phyloP scores from a whole-genome alignment of 257 asterid genomes.

The Ophiorrhiza pumila region DNA sequence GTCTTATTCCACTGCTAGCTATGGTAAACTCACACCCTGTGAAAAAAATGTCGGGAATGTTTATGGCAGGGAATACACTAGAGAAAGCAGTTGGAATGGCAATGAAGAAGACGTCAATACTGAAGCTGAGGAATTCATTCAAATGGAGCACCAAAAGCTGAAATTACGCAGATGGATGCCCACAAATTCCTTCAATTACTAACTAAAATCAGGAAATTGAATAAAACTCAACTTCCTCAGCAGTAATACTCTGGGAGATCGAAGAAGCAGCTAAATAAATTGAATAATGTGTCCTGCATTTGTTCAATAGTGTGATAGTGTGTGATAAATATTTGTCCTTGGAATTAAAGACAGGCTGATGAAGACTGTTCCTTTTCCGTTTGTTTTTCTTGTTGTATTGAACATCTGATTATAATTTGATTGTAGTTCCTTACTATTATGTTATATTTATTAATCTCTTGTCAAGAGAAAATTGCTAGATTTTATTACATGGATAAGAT shows the following conservation, averaged over 20 bases:
- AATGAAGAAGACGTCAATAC: constrained; percentile 23
- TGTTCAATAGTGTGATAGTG: not conserved
- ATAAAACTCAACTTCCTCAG: not conserved
- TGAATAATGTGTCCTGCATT: not conserved
- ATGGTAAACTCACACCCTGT: not conserved
- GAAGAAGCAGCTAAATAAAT: not conserved
- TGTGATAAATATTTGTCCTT: not conserved
- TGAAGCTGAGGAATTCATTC: constrained; percentile 43
- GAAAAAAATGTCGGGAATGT: not conserved
- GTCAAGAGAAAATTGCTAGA: not conserved
- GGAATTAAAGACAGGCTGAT: not conserved
- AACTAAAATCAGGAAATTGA: not conserved
- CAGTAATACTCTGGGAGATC: constrained; percentile 10
- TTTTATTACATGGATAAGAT: not conserved
- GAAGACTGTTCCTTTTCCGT: not conserved
- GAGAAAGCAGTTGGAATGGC: not conserved
- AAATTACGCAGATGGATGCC: constrained; percentile 24
- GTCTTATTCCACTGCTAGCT: not conserved
- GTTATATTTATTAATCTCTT: not conserved
- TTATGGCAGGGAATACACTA: not conserved
- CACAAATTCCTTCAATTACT: not conserved
- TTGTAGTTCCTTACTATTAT: not conserved
- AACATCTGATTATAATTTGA: not conserved
- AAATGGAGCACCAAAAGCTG: constrained; percentile 36
- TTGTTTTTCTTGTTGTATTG: not conserved